These are phyloP conservation scores for Holtermannia corniformis DNA, from an alignment of 768 basidiomycete genomes.

Conservation along the genomic window DNA sequence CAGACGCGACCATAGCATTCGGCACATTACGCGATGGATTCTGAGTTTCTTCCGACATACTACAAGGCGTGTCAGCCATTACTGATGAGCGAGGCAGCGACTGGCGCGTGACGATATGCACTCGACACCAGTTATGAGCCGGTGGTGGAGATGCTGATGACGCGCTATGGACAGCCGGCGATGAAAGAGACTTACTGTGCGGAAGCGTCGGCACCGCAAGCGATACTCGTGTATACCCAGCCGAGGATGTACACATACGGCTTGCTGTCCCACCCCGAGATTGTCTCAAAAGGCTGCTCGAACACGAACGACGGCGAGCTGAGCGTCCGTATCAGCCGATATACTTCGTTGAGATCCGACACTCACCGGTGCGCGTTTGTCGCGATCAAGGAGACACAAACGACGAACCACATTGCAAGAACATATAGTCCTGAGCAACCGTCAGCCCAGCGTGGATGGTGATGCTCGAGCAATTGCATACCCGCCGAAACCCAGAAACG, in stretches of 20 bases:
- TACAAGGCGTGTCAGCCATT: constrained; percentile 7
- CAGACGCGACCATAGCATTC: constrained; percentile 38
- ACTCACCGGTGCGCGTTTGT: constrained; percentile 12
- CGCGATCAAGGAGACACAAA: constrained; percentile 27
- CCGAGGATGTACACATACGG: constrained; percentile 42
- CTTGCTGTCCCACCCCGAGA: constrained; percentile 29
- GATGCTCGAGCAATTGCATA: too few species aligned
- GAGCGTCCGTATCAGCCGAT: background rate
- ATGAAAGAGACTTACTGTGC: constrained; percentile 43
- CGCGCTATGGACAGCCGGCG: too few species aligned
- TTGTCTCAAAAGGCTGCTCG: constrained; percentile 19
- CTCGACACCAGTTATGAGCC: too few species aligned
- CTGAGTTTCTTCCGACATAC: constrained; percentile 44
- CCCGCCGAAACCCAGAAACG: constrained; percentile 32
- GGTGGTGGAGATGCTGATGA: too few species aligned
- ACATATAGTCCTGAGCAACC: constrained; percentile 19
- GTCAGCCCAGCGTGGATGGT: background rate
- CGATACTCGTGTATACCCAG: constrained; percentile 41
- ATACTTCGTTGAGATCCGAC: background rate
- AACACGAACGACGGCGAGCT: constrained; percentile 3
- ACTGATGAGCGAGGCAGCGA: background rate
- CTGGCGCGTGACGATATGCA: too few species aligned
- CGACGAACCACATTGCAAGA: constrained; percentile 28
- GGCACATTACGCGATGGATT: constrained; percentile 42
- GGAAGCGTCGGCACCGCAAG: constrained; percentile 42